Base-by-base conservation (phyloP, 192 early-diverging fungal genomes). In the Entomortierella parvispora region DNA sequence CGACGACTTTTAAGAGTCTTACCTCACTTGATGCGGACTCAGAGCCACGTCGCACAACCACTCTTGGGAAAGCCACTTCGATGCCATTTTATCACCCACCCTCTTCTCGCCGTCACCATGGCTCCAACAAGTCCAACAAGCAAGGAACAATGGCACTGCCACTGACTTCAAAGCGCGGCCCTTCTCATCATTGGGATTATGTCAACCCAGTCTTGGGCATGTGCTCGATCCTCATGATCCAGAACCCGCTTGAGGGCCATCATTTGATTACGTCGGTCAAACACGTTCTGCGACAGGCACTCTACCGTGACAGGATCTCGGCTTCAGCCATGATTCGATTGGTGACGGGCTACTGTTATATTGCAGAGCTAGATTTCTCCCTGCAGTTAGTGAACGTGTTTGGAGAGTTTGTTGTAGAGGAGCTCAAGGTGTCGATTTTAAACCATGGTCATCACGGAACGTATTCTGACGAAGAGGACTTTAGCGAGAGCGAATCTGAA, bases 201-300 rank as follows among this genome's bases (percentile, higher is more conserved):
- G 72, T 83, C 37, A 83, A 84, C 29, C 60, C 85, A 3, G 51
- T 84, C 2, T 37, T 87, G 31, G 62, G 62, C 2, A 87, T 87
- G 83, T 84, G 83, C n/a, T 70, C 85, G 2, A 83, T 69, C 46
- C 49, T 87, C 12, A 68, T 83, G 71, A 80, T 80, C 40, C 79
- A 84, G 42, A 83, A 87, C 61, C 83, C 83, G 0, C 51, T 83
- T 22, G 80, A 87, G 31, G 75, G 70, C 10, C 65, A 82, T 74
- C 68, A 59, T 9, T 44, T 86, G 6, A 55, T 81, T 11, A 20
- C 81, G 10, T 66, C 82, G 20, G 80, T 82, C 15, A 80, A 81
- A 47, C 61, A 62, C n/a, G 25, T 87, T 2, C 62, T 87, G 4
- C 69, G 69, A 11, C 83, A 87, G 23, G 85, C 83, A 3, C 58